Conservation (phyloP, 1,284 basidiomycete genomes). For the Sanghuangporus baumii region DNA sequence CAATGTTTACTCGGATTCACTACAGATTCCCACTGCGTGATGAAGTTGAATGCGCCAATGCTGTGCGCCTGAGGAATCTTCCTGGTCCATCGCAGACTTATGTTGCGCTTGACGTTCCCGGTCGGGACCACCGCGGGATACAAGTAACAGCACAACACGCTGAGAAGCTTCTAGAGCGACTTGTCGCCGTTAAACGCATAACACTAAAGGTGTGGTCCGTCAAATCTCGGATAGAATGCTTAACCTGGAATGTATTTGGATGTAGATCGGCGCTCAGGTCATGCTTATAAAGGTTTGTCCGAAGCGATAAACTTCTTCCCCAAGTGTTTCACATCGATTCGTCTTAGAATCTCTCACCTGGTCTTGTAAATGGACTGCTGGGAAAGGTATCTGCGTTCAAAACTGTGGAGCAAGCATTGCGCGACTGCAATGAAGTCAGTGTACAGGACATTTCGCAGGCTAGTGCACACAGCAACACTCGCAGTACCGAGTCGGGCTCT, state of each 20-base stretch:
- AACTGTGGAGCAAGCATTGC: slow-evolving; percentile 29
- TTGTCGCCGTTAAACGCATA: slow-evolving; percentile 23
- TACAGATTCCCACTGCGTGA: slow-evolving; percentile 76
- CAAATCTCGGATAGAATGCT: slow-evolving; percentile 27
- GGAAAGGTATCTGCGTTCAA: slow-evolving; percentile 64
- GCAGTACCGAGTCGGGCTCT: slow-evolving; percentile 11
- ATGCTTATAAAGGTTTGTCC: slow-evolving; percentile 59
- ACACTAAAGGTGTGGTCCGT: slow-evolving; percentile 32
- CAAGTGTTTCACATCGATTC: not conserved
- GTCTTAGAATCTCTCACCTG: slow-evolving; percentile 46
- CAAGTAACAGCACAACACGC: slow-evolving; percentile 20
- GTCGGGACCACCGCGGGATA: slow-evolving; percentile 24
- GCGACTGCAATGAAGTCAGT: slow-evolving; percentile 27
- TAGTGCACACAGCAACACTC: not conserved
- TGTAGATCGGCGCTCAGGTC: slow-evolving; percentile 54
- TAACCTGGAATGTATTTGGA: slow-evolving; percentile 22
- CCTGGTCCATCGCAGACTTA: slow-evolving; percentile 31
- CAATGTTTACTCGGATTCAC: slow-evolving; percentile 2
- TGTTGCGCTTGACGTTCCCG: slow-evolving; percentile 31
- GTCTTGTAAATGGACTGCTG: slow-evolving; percentile 85
- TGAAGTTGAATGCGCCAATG: slow-evolving; percentile 69
- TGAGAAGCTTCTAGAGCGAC: slow-evolving; percentile 25
- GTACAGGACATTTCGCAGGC: slow-evolving; percentile 14
- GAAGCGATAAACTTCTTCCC: not conserved
- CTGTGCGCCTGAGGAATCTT: slow-evolving; percentile 34